Base-by-base conservation (phyloP, 202 grass and related monocot genomes). In the Bolboschoenoplectus hybrid region DNA sequence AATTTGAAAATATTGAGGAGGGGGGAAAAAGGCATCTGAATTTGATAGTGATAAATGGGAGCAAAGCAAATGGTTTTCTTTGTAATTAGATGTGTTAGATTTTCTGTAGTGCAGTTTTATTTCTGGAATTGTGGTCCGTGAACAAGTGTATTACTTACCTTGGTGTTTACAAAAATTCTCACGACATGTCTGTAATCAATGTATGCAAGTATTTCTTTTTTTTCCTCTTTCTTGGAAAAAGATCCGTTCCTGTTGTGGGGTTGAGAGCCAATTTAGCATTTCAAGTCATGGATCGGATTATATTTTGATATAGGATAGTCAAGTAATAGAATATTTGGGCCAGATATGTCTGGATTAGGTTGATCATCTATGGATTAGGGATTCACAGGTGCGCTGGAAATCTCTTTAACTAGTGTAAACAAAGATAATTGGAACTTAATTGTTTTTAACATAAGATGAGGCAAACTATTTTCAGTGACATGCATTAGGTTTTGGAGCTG, bases 1-100 rank as follows among this genome's bases (percentile, higher is more conserved):
- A 82, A 10, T 56, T 80, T 17, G 3, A 67, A 80, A 83, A 49
- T 83, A 52, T 56, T 9, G 19, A 69, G 55, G 10, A 36, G 61
- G 55, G 67, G 67, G 44, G 55, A n/a, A 82, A 35, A 67, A 38
- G 5, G 20, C 9, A 71, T 55, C 50, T 58, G 51, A 10, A 4
- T 43, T 74, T 41, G 53, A 7, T 19, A 43, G 36, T 35, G 75
- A 19, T 41, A 43, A 79, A 55, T 9, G 16, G 53, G 14, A 60
- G 51, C 3, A 8, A 6, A 19, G 13, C 13, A 58, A 69, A 84
- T 69, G 12, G 13, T 83, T 83, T 55, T 56, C 38, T 70, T 84
- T 84, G 82, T 84, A 66, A 69, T 53, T 84, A 66, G 39, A 83
- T 51, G n/a, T 83, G 60, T 52, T 14, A 7, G 62, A 6, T 56